Base-by-base conservation (phyloP, 352 stramenopile species). In the Pythium sukuiense region DNA sequence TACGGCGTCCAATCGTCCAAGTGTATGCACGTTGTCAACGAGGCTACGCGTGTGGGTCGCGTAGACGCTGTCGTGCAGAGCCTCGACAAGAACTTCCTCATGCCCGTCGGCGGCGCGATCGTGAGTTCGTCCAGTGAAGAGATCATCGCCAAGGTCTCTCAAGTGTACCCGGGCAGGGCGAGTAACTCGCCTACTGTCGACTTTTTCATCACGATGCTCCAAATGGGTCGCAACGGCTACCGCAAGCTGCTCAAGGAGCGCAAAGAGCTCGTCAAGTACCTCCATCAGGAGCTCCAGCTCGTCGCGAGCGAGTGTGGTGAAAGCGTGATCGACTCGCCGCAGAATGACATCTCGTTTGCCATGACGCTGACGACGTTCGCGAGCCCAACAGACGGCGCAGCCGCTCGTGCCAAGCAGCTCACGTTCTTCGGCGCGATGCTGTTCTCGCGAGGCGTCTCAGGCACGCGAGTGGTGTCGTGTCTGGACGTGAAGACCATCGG, bases 41-140 rank as follows among this genome's bases (percentile, higher is more conserved):
- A 95, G 20, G 84, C 84, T 37, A 88, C 96, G 75, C 88, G 89
- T 16, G 76, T 93, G 29, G 97, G 95, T 6, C 84, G 95, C 41
- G 97, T 99, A 7, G 97, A 99, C 80, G 92, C 93, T 8, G 88
- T 99, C 48, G 93, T 99, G 30, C 97, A 98, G 71, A 98, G 90
- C 66, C 98, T 98, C 2, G 98, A 99, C 83, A 99, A 99, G 74
- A 99, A 99, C 76, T 99, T 99, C 74, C 76, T 99, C 58, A 93
- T 99, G 46, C 97, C 97, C 2, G 97, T 99, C 0, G 97, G 95
- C 29, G 93, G 91, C 24, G 79, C 88, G n/a, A 90, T 98, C 71
- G 81, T 97, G 32, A 82, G 77, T 56, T 89, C 86, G 27, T 70
- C 87, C 1, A 83, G 90, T 32, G 64, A 83, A 26, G 80, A 79